Evolutionary conservation across 2,329 filamentous ascomycete species (phyloP).

Genomic region (Pseudocercospora eumusae): DNA sequence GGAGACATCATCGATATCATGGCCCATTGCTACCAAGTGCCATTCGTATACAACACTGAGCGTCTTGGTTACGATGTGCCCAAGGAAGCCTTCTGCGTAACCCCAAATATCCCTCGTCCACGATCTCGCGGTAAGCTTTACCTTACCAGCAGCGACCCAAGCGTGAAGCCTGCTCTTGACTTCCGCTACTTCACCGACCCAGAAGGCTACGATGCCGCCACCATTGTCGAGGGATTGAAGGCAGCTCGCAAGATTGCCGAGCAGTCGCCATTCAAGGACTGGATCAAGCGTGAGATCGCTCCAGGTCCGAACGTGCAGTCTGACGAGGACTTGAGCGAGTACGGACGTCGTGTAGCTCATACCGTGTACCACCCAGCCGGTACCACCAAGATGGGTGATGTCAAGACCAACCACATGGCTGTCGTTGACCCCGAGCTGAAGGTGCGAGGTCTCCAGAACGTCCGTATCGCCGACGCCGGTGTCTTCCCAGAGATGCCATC

Average conservation of each 20-base stretch:
- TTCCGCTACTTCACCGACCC: constrained; percentile 89
- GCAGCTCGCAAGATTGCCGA: constrained; percentile 75
- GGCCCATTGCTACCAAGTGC: constrained; percentile 98
- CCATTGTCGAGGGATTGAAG: constrained; percentile 73
- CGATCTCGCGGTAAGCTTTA: constrained; percentile 76
- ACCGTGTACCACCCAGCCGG: constrained; percentile 90
- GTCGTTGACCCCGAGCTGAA: constrained; percentile 78
- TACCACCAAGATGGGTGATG: constrained; percentile 86
- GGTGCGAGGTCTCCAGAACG: constrained; percentile 68
- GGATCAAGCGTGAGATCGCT: constrained; percentile 80
- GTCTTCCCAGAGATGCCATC: constrained; percentile 85
- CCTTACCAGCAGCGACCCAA: constrained; percentile 73
- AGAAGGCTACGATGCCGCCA: constrained; percentile 81
- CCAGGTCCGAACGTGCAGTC: constrained; percentile 72
- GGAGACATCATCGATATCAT: constrained; percentile 81
- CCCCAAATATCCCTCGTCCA: constrained; percentile 83
- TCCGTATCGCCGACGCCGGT: constrained; percentile 82
- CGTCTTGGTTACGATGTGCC: constrained; percentile 71
- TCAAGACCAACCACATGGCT: constrained; percentile 66
- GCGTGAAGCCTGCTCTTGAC: constrained; percentile 78
- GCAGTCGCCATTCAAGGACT: constrained; percentile 75
- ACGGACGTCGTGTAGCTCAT: constrained; percentile 77
- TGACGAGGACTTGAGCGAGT: constrained; percentile 79
- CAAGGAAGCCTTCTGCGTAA: constrained; percentile 87
- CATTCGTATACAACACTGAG: constrained; percentile 82